These are phyloP conservation scores for Phoma sp. DNA, from an alignment of 2,329 filamentous ascomycete genomes.

Conservation along the genomic window DNA sequence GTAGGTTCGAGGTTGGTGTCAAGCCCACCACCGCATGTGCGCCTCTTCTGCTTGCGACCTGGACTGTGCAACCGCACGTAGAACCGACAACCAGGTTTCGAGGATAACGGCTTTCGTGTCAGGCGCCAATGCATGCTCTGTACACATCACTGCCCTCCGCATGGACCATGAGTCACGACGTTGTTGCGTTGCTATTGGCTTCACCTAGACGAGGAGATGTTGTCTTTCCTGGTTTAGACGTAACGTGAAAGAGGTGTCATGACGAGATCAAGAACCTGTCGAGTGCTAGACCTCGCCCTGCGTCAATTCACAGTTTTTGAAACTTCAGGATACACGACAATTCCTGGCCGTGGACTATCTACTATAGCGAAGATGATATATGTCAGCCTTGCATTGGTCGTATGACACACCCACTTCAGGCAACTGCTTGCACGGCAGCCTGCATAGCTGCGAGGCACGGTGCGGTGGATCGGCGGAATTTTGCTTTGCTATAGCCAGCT, in stretches of 20 bases:
- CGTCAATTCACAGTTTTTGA: constrained; percentile 29
- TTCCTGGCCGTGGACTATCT: constrained; percentile 2
- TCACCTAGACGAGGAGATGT: constrained; percentile 16
- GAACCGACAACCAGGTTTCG: constrained; percentile 44
- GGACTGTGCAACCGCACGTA: constrained; percentile 36
- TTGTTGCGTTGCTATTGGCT: constrained; percentile 15
- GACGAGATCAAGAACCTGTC: not conserved
- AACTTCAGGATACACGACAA: constrained; percentile 29
- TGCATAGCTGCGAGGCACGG: constrained; percentile 6
- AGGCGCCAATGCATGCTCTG: constrained; percentile 40
- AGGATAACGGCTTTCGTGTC: constrained; percentile 39
- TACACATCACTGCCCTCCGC: constrained; percentile 18
- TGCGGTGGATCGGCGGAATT: not conserved
- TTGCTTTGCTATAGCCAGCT: not conserved
- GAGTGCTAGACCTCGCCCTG: constrained; percentile 7
- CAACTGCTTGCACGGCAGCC: constrained; percentile 11
- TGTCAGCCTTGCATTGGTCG: constrained; percentile 20
- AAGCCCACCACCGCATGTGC: constrained; percentile 34
- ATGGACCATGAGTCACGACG: constrained; percentile 11
- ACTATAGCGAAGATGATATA: constrained; percentile 22
- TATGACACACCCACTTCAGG: constrained; percentile 11
- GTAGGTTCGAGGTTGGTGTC: constrained; percentile 20
- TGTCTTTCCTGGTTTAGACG: constrained; percentile 8
- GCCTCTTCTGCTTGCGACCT: constrained; percentile 28
- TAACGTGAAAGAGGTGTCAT: constrained; percentile 8